A percentile compares a stretch with the other conserved stretches of the same genome.
These are phyloP conservation scores for Venturia asperata DNA, from an alignment of 2,329 filamentous ascomycete species.

Conservation along the genomic window DNA sequence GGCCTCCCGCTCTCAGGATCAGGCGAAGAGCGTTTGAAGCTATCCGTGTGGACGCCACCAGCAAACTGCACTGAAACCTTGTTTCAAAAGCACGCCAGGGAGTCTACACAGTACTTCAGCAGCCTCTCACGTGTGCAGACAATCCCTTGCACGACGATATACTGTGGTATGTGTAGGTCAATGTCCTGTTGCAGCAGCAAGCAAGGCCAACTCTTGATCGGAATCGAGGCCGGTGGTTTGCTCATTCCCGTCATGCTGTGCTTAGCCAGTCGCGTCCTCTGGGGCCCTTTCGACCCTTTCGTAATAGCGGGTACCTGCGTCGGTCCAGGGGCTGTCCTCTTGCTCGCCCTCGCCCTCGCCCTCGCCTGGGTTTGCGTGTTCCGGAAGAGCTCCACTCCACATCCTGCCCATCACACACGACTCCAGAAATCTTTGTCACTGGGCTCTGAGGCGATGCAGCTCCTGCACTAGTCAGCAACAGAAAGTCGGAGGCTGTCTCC, in stretches of 20 bases:
- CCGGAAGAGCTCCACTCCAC: background rate
- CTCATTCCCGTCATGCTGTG: background rate
- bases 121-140: background rate
- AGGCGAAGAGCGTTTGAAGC: background rate
- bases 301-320: conserved; percentile 9
- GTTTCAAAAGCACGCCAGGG: conserved; percentile 1
- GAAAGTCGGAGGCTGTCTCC: background rate
- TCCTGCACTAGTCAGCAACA: background rate
- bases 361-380: background rate
- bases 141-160: background rate
- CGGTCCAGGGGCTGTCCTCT: background rate
- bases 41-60: conserved; percentile 4
- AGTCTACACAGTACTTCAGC: background rate
- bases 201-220: background rate
- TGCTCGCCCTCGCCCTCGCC: background rate
- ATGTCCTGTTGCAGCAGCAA: background rate
- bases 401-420: background rate
- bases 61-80: background rate
- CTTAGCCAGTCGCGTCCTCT: too few relatives aligned
- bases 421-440: background rate
- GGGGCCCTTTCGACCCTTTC: too few relatives aligned
- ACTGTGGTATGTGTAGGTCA: background rate
- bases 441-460: background rate
- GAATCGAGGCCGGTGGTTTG: background rate
- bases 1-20: background rate